These are phyloP conservation scores for Perkinsus olseni DNA, from an alignment of 169 alveolate genomes.

Conservation along the genomic window DNA sequence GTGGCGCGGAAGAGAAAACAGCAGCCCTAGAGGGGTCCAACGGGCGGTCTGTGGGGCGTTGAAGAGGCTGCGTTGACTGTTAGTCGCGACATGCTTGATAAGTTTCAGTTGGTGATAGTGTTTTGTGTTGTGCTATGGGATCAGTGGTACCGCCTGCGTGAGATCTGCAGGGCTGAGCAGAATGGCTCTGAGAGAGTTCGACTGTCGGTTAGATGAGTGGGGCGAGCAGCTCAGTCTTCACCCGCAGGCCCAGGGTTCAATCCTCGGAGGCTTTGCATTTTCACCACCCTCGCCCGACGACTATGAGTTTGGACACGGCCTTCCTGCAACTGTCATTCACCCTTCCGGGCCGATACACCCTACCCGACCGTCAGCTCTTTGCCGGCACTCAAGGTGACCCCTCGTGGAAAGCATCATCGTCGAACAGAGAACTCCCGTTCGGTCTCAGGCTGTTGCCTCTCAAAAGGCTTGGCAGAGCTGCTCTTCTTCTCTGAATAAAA, in stretches of 20 bases:
- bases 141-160: too few relatives aligned
- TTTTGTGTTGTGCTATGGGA: neutral
- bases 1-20: neutral
- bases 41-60: too few relatives aligned
- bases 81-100: neutral
- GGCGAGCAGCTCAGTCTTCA: neutral
- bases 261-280: neutral
- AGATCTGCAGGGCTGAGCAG: too few relatives aligned
- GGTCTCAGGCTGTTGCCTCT: neutral
- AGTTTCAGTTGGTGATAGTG: neutral
- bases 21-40: neutral
- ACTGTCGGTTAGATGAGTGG: neutral
- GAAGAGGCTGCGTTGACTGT: too few relatives aligned
- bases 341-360: neutral
- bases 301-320: neutral
- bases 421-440: neutral
- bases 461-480: neutral
- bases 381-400: neutral
- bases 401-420: neutral
- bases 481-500: too few relatives aligned
- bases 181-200: neutral
- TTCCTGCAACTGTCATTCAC: neutral
- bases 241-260: neutral
- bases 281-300: too few relatives aligned
- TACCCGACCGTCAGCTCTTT: neutral